These are phyloP conservation scores for Aegilops umbellulata DNA, from an alignment of 176 grass and related monocot species.

Conservation along the genomic window DNA sequence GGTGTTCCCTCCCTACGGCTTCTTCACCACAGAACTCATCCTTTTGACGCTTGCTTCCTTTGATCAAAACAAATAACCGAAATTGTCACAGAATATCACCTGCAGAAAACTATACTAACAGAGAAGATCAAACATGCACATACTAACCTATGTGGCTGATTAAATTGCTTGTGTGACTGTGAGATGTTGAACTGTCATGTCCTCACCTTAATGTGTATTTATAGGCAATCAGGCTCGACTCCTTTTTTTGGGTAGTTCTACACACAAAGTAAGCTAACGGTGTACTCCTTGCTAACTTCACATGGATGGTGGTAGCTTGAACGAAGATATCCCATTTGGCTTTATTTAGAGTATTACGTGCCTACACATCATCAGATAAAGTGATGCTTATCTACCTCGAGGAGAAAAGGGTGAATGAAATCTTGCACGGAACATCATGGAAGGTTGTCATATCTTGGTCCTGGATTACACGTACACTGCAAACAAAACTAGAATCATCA, in stretches of 20 bases:
- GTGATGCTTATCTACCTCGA: neutral
- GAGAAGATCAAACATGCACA: neutral
- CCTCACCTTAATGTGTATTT: too few relatives aligned
- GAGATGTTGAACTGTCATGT: too few relatives aligned
- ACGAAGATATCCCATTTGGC: neutral
- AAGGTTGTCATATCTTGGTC: too few relatives aligned
- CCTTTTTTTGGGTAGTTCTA: too few relatives aligned
- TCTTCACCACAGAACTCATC: neutral
- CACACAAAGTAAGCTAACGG: too few relatives aligned
- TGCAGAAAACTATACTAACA: too few relatives aligned
- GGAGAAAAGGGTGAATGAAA: neutral
- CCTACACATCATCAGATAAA: neutral
- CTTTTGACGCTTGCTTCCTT: neutral
- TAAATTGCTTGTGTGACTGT: neutral
- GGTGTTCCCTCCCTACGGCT: neutral
- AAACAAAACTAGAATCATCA: too few relatives aligned
- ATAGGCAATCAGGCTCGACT: too few relatives aligned
- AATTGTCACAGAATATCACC: neutral
- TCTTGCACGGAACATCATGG: neutral
- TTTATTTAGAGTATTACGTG: neutral
- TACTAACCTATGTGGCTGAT: neutral
- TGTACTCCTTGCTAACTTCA: too few relatives aligned
- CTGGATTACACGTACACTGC: too few relatives aligned
- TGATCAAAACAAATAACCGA: neutral
- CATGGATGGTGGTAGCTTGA: neutral